Evolutionary conservation across 306 rosid genomes (phyloP), one percentile per base, ranked within the genome.

Genomic region (Luffa acutangula): DNA sequence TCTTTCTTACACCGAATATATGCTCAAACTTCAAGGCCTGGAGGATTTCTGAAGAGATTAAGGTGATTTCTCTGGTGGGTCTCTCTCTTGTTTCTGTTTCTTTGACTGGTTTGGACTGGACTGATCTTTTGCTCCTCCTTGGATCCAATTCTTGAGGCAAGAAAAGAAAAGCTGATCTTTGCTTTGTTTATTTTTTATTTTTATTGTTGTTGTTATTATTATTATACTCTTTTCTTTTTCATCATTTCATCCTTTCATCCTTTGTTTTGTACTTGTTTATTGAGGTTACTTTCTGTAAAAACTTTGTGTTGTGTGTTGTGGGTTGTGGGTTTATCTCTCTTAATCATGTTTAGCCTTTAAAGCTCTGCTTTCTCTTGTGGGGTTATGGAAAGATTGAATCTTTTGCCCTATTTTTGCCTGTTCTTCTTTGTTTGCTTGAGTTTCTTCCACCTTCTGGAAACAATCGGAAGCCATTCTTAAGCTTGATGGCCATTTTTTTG

Each of bases 121-220:
- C 72, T 77, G 81, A 75, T 77, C 6, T 51, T 41, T 82, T 79
- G 72, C 75, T 84, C 78, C 83, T 86, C 82, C 84, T 84, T 76
- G 91, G 98, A 94, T 92, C 97, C 91, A 84, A 63, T 86, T 73
- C 81, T 64, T 85, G 60, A 49, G 90, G 93, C 87, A 89, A 81
- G 78, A 36, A 49, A 81, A 82, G 49, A 64, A 83, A 82, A 59
- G 82, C 60, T 82, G 59, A 25, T 82, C 82, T 80, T 74, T 81
- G 80, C 10, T 77, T 80, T 67, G 52, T 67, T 67, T 37, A 36
- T 71, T 25, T 25, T 25, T 25, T 49, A 52, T 31, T n/a, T n/a
- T n/a, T 72, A 15, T 45, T 71, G 10, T 43, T 25, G 8, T 43
- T 39, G 18, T 48, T 46, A 64, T 80, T 45, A 20, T 77, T 41